These are phyloP conservation scores for Tuber umbilicatum DNA, from an alignment of 495 filamentous ascomycete genomes.

Conservation along the genomic window DNA sequence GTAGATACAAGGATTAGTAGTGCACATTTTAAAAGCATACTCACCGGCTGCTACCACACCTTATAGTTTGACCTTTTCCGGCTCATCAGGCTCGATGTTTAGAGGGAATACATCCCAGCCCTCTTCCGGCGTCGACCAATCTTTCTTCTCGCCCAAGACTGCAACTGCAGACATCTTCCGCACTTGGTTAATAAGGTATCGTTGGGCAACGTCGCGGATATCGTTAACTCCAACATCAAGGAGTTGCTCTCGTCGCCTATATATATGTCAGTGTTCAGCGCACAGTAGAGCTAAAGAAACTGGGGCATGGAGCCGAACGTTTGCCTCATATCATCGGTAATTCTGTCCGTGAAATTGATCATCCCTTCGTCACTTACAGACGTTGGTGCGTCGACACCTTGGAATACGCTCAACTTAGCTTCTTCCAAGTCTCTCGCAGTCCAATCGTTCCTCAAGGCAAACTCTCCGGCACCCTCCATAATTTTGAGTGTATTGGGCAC, in stretches of 20 bases:
- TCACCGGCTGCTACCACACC: background rate
- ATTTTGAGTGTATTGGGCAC: slow-evolving; percentile 79
- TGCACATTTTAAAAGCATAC: background rate
- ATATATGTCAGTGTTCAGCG: slow-evolving; percentile 6
- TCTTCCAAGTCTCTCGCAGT: slow-evolving; percentile 83
- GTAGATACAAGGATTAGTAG: slow-evolving; percentile 4
- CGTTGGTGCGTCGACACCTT: slow-evolving; percentile 85
- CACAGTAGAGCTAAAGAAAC: background rate
- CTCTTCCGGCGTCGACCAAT: slow-evolving; percentile 54
- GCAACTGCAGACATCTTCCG: slow-evolving; percentile 52
- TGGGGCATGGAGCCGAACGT: slow-evolving; percentile 32
- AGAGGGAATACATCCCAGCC: slow-evolving; percentile 47
- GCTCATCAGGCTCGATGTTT: slow-evolving; percentile 46
- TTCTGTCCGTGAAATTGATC: slow-evolving; percentile 71
- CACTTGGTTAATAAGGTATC: slow-evolving; percentile 69
- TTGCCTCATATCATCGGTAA: slow-evolving; percentile 86
- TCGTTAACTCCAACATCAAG: slow-evolving; percentile 79
- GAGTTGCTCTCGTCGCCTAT: slow-evolving; percentile 67
- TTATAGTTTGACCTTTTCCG: slow-evolving; percentile 21
- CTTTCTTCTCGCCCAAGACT: slow-evolving; percentile 78
- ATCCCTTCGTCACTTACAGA: slow-evolving; percentile 85
- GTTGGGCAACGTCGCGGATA: slow-evolving; percentile 71
- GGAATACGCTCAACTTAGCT: slow-evolving; percentile 91
- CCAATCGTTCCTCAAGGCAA: slow-evolving; percentile 80
- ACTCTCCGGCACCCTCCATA: slow-evolving; percentile 74